Base-by-base conservation (phyloP, 1,284 basidiomycete genomes). In the Mrakiaceae sp. region DNA sequence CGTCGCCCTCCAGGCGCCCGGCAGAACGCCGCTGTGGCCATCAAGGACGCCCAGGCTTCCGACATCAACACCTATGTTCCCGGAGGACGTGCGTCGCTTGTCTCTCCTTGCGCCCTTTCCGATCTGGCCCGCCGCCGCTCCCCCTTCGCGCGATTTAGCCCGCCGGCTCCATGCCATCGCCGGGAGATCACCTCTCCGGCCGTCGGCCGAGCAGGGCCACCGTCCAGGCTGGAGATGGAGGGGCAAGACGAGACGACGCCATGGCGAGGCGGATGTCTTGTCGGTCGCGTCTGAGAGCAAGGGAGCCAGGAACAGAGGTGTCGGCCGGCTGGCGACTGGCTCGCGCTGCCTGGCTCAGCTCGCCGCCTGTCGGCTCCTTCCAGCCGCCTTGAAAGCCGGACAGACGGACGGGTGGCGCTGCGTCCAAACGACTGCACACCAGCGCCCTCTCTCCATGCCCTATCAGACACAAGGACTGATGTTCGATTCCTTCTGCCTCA, bases 51-150 rank as follows among this genome's bases (percentile, higher is more conserved):
- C 11, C 48, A 64, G 27, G 72, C 70, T 44, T 67, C 69, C 39
- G 70, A 75, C 43, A 76, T 74, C 73, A 75, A 76, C 52, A 47
- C 44, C 68, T 78, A 77, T 69, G 69, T 74, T 54, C 74, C 77
- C 5, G 77, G 75, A 68, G 75, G 75, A 69, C 75, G 75, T 75
- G 70, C 74, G 74, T 76, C 27, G n/a, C 27, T 60, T 39, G 16
- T 55, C 43, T 56, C 14, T 27, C 16, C 48, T 63, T 1, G 11
- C 10, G 48, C 42, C 39, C 14, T 16, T 42, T 11, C 5, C 12
- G 44, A 43, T 47, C 3, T 9, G 5, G 12, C 2, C 52, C 27
- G 42, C n/a, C 27, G 7, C 27, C 27, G 27, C 2, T 27, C 27
- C 27, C 27, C 27, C 27, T 27, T 27, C 27, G 27, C 27, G 27